Conservation (phyloP, 768 basidiomycete species). For the Leccinum fibrillosum region DNA sequence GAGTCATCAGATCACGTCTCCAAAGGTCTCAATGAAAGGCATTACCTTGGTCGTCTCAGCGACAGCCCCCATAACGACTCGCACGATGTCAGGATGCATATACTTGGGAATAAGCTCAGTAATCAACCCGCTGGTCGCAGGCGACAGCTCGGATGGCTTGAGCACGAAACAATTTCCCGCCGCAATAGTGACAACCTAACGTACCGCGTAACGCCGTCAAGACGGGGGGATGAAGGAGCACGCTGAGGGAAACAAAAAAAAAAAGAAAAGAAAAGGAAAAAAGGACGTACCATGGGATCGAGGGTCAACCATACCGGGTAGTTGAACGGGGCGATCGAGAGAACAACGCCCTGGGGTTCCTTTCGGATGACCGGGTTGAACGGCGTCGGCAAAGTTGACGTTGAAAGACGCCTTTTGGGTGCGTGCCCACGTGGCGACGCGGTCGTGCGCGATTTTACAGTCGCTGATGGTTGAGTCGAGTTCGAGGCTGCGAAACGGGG, state of each 20-base stretch:
- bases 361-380: slow-evolving; percentile 67
- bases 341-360: slow-evolving; percentile 72
- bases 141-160: slow-evolving; percentile 74
- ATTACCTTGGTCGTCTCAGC: slow-evolving; percentile 58
- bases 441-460: slow-evolving; percentile 52
- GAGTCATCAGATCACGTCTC: background rate
- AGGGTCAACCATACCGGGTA: slow-evolving; percentile 63
- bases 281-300: slow-evolving; percentile 49
- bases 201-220: slow-evolving; percentile 10
- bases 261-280: too few relatives aligned
- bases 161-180: slow-evolving; percentile 71
- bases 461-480: slow-evolving; percentile 51
- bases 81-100: slow-evolving; percentile 61
- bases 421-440: slow-evolving; percentile 74
- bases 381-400: slow-evolving; percentile 45
- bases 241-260: too few relatives aligned
- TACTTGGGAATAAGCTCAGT: slow-evolving; percentile 73
- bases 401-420: slow-evolving; percentile 55
- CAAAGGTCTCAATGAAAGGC: fast-evolving
- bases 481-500: slow-evolving; percentile 51
- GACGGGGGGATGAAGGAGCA: too few relatives aligned
- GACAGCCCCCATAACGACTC: slow-evolving; percentile 68
- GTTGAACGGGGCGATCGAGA: slow-evolving; percentile 74
- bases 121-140: slow-evolving; percentile 53
- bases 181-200: slow-evolving; percentile 64